A percentile compares a stretch with the other conserved stretches of the same genome.
Evolutionary conservation across 345 rosid species (phyloP).

Genomic region (Theobroma cacao): DNA sequence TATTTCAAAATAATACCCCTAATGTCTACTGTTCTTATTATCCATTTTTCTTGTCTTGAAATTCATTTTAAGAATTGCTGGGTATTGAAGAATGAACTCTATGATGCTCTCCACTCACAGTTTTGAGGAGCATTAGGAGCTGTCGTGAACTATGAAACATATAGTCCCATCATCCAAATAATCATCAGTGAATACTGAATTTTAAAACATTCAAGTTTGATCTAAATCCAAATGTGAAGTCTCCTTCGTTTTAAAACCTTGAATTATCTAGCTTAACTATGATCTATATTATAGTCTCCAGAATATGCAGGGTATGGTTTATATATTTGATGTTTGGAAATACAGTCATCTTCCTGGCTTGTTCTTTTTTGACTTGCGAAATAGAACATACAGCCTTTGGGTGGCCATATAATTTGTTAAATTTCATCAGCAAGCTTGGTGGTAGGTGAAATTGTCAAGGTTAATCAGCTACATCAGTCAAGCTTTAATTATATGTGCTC

Average conservation of each 20-base stretch:
- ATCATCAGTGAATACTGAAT: background rate
- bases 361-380: background rate
- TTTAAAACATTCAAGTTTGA: background rate
- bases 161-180: background rate
- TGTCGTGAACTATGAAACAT: background rate
- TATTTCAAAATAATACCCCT: too few species aligned
- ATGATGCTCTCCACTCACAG: background rate
- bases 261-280: background rate
- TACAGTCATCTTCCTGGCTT: background rate
- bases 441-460: background rate
- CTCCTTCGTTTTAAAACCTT: background rate
- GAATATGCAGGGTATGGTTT: background rate
- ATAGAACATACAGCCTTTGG: background rate
- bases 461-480: background rate
- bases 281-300: background rate
- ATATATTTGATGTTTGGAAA: background rate
- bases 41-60: background rate
- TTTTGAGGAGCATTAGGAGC: background rate
- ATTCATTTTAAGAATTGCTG: background rate
- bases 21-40: too few species aligned
- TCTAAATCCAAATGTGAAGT: background rate
- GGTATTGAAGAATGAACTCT: background rate
- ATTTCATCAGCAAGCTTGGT: background rate
- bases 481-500: background rate
- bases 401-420: background rate